A percentile compares a stretch with the other conserved stretches of the same genome.
phyloP scores from a whole-genome alignment of 306 rosid species.

The Glycine tomentella region DNA sequence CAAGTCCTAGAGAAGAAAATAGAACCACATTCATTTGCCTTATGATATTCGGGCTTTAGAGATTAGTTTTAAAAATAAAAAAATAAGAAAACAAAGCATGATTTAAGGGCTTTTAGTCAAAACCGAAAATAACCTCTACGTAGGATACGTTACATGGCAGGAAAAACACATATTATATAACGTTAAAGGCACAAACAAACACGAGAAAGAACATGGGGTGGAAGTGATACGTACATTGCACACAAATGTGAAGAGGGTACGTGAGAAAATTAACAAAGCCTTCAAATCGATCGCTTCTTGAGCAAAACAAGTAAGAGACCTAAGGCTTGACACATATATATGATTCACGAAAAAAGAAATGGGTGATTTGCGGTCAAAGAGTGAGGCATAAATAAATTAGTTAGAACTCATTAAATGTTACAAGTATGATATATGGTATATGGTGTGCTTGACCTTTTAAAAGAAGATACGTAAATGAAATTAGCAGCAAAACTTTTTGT shows the following conservation, averaged over 20 bases:
- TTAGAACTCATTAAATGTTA: slow-evolving; percentile 31
- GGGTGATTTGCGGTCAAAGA: slow-evolving; percentile 39
- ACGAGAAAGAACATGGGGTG: slow-evolving; percentile 47
- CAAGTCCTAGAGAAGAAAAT: background rate
- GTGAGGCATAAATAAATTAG: slow-evolving; percentile 22
- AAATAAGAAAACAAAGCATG: slow-evolving; percentile 5
- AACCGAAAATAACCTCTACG: slow-evolving; percentile 31
- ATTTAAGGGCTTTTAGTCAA: slow-evolving; percentile 41
- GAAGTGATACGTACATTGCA: slow-evolving; percentile 49
- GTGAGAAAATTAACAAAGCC: slow-evolving; percentile 33
- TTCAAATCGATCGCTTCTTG: slow-evolving; percentile 57
- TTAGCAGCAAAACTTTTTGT: slow-evolving; percentile 41
- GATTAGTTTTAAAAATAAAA: background rate
- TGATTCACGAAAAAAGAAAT: slow-evolving; percentile 35
- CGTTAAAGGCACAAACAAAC: slow-evolving; percentile 38
- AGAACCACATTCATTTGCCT: background rate
- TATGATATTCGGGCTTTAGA: slow-evolving; percentile 14
- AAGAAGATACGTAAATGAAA: slow-evolving; percentile 61
- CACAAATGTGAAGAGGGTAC: slow-evolving; percentile 11
- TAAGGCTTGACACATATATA: background rate
- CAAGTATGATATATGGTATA: background rate
- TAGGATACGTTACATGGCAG: slow-evolving; percentile 5
- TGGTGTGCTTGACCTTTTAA: slow-evolving; percentile 55
- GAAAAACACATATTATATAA: background rate
- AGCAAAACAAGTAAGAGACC: slow-evolving; percentile 54